A percentile compares a stretch with the other conserved stretches of the same genome.
Conservation (phyloP, 2,329 filamentous ascomycete species). For the Pyricularia sp. region DNA sequence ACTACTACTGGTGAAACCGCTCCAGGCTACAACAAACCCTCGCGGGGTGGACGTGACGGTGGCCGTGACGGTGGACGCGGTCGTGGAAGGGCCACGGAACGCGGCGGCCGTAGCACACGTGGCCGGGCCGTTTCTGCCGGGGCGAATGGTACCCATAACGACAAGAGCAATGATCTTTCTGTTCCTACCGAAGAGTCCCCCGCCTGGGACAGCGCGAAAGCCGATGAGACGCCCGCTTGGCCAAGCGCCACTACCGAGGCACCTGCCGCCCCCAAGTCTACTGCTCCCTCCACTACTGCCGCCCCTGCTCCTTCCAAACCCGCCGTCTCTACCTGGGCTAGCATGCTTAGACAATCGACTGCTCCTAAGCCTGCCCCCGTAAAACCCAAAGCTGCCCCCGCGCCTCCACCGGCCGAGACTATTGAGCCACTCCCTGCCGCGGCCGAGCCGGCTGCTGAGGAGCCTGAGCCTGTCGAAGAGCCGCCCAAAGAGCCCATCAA, state of each 20-base stretch:
- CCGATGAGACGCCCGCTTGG: slow-evolving; percentile 34
- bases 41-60: slow-evolving; percentile 49
- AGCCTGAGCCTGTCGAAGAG: slow-evolving; percentile 22
- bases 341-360: slow-evolving; percentile 58
- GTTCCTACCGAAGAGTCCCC: slow-evolving; percentile 62
- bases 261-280: slow-evolving; percentile 20
- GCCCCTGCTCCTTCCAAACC: slow-evolving; percentile 26
- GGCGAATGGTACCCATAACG: slow-evolving; percentile 53
- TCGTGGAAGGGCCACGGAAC: slow-evolving; percentile 52
- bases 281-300: slow-evolving; percentile 23
- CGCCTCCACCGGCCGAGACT: slow-evolving; percentile 34
- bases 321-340: slow-evolving; percentile 55
- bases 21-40: slow-evolving; percentile 34
- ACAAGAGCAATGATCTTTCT: slow-evolving; percentile 47
- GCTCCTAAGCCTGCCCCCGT: slow-evolving; percentile 44
- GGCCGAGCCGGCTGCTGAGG: slow-evolving; percentile 28
- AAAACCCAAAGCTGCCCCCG: slow-evolving; percentile 40
- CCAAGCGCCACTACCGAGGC: slow-evolving; percentile 28
- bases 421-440: slow-evolving; percentile 33
- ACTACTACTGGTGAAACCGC: slow-evolving; percentile 41
- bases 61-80: slow-evolving; percentile 49
- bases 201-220: slow-evolving; percentile 44
- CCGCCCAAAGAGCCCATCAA: slow-evolving; percentile 22
- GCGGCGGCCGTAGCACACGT: slow-evolving; percentile 51
- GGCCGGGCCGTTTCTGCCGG: slow-evolving; percentile 50